Evolutionary conservation across 2,329 filamentous ascomycete species (phyloP), one percentile per base, ranked within the genome.

Genomic region (Colletotrichum theobromicola): DNA sequence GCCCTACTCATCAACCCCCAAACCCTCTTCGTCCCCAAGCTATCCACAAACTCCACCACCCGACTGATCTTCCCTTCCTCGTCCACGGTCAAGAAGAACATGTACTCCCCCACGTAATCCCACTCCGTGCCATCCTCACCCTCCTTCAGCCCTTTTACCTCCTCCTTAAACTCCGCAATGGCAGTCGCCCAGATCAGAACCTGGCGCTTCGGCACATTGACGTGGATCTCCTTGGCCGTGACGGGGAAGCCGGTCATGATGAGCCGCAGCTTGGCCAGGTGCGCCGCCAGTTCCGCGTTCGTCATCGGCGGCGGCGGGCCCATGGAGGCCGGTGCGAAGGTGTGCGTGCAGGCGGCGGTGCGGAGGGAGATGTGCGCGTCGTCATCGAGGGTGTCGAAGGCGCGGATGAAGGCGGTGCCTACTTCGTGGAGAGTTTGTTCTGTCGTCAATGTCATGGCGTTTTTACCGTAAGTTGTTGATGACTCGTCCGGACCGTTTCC

Each of bases 211-310:
- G 42, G 18, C 5, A 21, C 42, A 1, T 46, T 46, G 9, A 46
- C 18, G 1, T 46, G 18, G 0, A 46, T 46, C 2, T 46, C 42
- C 0, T 21, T 46, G 18, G 18, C 42, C 42, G 42, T 46, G 42
- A 46, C 5, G 18, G 42, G 42, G 18, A 46, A 46, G 42, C 42
- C 18, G 0, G 18, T 46, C 42, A 46, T 46, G 5, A 46, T 46
- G 18, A 21, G 42, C 10, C 9, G 0, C 0, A n/a, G 37, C 5
- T 46, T 46, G 0, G 37, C 37, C 0, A 46, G 0, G 0, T 46
- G 37, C 0, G 37, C 37, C 0, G 37, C 37, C 8, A n/a, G 37
- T 18, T 46, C 37, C 0, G 18, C 37, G 37, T 46, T 46, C 18
- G 37, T 46, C 18, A 46, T 46, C 9, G 37, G 37, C 18, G 37